Base-by-base conservation (phyloP, 495 filamentous ascomycete genomes). In the Saxophila tyrrhenica region DNA sequence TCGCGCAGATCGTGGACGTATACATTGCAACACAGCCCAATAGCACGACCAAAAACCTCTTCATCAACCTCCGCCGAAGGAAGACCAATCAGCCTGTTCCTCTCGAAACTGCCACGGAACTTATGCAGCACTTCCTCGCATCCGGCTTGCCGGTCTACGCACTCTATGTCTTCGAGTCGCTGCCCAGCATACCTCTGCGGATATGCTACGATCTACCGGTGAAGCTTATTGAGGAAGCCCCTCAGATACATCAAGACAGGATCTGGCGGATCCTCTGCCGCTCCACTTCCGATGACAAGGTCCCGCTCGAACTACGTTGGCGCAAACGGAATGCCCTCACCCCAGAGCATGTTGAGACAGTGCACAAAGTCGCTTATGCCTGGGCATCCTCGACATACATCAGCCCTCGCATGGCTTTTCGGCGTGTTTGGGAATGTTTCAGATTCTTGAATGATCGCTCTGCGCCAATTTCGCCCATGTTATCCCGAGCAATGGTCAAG, bases 341-440 rank as follows among this genome's bases (percentile, higher is more conserved):
- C 10, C 41, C 41, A 22, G 46, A 24, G 22, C 56, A 61, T 15
- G 20, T 59, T 43, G 54, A 64, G 10, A 23, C 60, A 23, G 55
- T 56, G 15, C 60, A 65, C 20, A 7, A 41, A 16, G 21, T 66
- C 39, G 69, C 67, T 3, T 52, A 57, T n/a, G 58, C 64, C 9
- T 67, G 56, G 42, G 60, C 66, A 15, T 13, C 19, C n/a, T 48
- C 44, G 16, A 16, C 41, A 21, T 48, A 57, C 43, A 9, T 59
- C 20, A 35, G n/a, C 32, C 48, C 54, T 3, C 51, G 58, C 24
- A 39, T 53, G 3, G 59, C 62, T 10, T 66, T 65, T n/a, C 55
- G 62, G 8, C 42, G 52, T 2, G 65, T 66, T 16, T 62, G 62
- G 50, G 32, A 53, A 24, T 62, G 59, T 50, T 70, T 63, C 51